These are phyloP conservation scores for Oehlia diaphana DNA, from an alignment of 192 early-diverging fungal genomes.

Conservation along the genomic window DNA sequence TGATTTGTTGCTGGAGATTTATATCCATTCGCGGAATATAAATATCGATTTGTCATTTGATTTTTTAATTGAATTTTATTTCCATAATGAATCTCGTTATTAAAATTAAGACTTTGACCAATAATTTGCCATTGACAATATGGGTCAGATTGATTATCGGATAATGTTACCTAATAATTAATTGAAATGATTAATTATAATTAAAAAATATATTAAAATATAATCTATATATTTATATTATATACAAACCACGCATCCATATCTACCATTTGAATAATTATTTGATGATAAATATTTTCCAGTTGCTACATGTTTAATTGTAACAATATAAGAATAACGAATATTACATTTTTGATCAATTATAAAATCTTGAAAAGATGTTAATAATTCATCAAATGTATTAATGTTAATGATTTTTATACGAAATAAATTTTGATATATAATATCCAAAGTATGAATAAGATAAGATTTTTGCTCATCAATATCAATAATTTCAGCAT, in stretches of 20 bases:
- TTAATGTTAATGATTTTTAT: not conserved
- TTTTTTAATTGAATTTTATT: not conserved
- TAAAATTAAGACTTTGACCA: not conserved
- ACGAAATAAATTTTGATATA: not conserved
- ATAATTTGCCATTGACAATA: not conserved
- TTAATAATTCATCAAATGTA: not conserved
- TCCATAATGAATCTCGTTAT: not conserved
- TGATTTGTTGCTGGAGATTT: not conserved
- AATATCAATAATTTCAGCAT: not conserved
- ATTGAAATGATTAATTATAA: too few relatives aligned
- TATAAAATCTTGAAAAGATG: too few relatives aligned
- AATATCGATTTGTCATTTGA: not conserved
- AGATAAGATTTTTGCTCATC: not conserved
- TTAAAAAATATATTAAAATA: too few relatives aligned
- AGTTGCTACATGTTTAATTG: not conserved
- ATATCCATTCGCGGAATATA: not conserved
- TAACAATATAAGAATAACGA: too few relatives aligned
- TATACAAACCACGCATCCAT: too few relatives aligned
- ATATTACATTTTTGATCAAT: too few relatives aligned
- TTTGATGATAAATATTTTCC: not conserved
- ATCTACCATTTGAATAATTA: too few relatives aligned
- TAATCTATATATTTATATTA: too few relatives aligned
- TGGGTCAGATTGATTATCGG: not conserved
- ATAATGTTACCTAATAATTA: not conserved
- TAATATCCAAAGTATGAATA: too few relatives aligned